Evolutionary conservation across 768 basidiomycete genomes (phyloP).

Genomic region (Suillus placidus): DNA sequence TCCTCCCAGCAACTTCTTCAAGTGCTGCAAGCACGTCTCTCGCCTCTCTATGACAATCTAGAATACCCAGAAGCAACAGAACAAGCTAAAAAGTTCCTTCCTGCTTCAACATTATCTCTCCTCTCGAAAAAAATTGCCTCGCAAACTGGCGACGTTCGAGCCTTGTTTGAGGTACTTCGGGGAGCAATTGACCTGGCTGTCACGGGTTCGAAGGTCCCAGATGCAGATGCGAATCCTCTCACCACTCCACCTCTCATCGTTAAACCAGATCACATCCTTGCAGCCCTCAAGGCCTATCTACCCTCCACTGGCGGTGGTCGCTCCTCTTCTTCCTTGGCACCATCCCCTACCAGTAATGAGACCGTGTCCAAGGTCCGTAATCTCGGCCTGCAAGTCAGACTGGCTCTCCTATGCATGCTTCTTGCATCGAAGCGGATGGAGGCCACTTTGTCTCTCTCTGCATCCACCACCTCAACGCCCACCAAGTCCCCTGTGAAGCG

Average conservation of each 20-base stretch:
- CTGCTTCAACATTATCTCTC: slow-evolving; percentile 63
- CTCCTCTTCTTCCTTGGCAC: slow-evolving; percentile 22
- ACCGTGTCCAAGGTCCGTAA: slow-evolving; percentile 64
- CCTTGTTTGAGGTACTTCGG: slow-evolving; percentile 77
- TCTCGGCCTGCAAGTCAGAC: slow-evolving; percentile 73
- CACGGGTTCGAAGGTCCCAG: slow-evolving; percentile 25
- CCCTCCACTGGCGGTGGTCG: slow-evolving; percentile 38
- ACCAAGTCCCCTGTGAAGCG: slow-evolving; percentile 57
- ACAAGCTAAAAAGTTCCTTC: slow-evolving; percentile 57
- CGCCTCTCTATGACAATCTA: slow-evolving; percentile 46
- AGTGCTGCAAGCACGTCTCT: slow-evolving; percentile 68
- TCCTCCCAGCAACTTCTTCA: slow-evolving; percentile 68
- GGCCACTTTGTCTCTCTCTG: slow-evolving; percentile 54
- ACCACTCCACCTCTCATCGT: slow-evolving; percentile 46
- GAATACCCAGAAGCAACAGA: slow-evolving; percentile 18
- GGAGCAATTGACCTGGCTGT: slow-evolving; percentile 75
- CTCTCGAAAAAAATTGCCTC: slow-evolving; percentile 82
- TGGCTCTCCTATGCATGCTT: slow-evolving; percentile 65
- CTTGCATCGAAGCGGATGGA: slow-evolving; percentile 67
- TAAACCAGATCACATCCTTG: slow-evolving; percentile 68
- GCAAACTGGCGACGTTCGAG: slow-evolving; percentile 81
- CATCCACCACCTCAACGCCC: slow-evolving; percentile 37
- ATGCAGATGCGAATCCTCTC: slow-evolving; percentile 29
- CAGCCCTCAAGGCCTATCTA: slow-evolving; percentile 73
- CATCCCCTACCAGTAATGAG: slow-evolving; percentile 52